Base-by-base conservation (phyloP, 2,329 filamentous ascomycete species). In the Xylogone sp. region DNA sequence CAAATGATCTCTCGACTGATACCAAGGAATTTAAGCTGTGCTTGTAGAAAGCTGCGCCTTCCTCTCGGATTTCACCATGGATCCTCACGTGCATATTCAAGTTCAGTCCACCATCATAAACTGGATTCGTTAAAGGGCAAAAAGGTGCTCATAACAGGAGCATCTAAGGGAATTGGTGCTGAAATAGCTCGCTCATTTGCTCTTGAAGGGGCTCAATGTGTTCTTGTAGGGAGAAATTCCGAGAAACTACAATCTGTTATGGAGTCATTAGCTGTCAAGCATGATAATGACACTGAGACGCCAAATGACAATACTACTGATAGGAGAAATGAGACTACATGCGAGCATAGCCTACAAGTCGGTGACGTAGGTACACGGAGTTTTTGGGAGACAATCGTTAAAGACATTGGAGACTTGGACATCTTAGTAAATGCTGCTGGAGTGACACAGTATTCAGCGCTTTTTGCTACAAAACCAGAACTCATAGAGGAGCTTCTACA, bases 361-460 rank as follows among this genome's bases (percentile, higher is more conserved):
- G 65, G 65, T 6, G 63, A 67, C 57, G 63, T 67, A 2, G 59
- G 59, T 10, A 46, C 57, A 20, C 50, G 46, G 31, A 52, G 43
- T 1, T 62, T 65, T 47, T 67, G 64, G 65, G 57, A 54, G 31
- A 43, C 42, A 9, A 39, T 62, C 8, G 55, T 48, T 44, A 56
- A 50, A 19, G 52, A 59, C 50, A 62, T 65, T n/a, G 47, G 60
- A 43, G 49, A 65, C 42, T 68, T 78, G 13, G 72, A 80, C 61
- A 73, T 93, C 24, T 78, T 96, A 1, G 78, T 96, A 56, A 95
- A 96, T 64, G 87, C 88, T 21, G 90, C 90, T 0, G 91, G 90
- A 9, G 74, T 91, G 20, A 76, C 85, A 0, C 83, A 90, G 58
- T 77, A 76, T 12, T 79, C 76, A 0, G 72, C 90, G 1, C 75